Evolutionary conservation across 352 stramenopile genomes (phyloP).

Genomic region (Paralagenidium karlingii): DNA sequence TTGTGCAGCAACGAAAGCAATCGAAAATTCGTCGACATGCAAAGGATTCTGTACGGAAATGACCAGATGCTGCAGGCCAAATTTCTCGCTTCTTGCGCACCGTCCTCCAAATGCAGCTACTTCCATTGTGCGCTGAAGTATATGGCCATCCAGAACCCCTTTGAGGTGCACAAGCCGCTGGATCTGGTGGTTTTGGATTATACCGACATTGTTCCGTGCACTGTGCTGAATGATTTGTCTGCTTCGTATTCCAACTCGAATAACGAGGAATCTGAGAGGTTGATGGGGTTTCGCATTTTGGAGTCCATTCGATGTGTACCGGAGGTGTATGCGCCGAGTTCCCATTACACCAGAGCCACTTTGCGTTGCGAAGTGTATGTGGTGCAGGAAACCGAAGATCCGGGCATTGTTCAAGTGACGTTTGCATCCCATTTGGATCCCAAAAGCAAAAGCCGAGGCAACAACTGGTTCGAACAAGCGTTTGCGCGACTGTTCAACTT

Average conservation of each 20-base stretch:
- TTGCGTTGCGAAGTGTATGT: conserved; percentile 74
- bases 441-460: conserved; percentile 58
- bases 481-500: conserved; percentile 39
- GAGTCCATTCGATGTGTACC: conserved; percentile 75
- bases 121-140: conserved; percentile 82
- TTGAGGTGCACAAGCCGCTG: conserved; percentile 33
- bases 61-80: conserved; percentile 58
- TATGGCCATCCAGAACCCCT: conserved; percentile 70
- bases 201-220: conserved; percentile 29
- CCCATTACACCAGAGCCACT: conserved; percentile 54
- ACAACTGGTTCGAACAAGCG: conserved; percentile 50
- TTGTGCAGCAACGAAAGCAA: conserved; percentile 37
- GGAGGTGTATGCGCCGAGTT: conserved; percentile 27
- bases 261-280: no score
- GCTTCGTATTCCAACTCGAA: no score
- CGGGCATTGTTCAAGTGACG: conserved; percentile 70
- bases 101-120: conserved; percentile 34
- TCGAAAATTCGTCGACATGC: conserved; percentile 37
- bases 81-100: conserved; percentile 49
- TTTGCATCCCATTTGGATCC: conserved; percentile 74
- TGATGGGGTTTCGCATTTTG: conserved; percentile 62
- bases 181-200: conserved; percentile 80
- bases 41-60: conserved; percentile 39
- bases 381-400: conserved; percentile 46
- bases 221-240: not conserved